A percentile compares a stretch with the other conserved stretches of the same genome.
Evolutionary conservation across 179 eudicot species (phyloP).

Genomic region (Heliamphora pulchella): DNA sequence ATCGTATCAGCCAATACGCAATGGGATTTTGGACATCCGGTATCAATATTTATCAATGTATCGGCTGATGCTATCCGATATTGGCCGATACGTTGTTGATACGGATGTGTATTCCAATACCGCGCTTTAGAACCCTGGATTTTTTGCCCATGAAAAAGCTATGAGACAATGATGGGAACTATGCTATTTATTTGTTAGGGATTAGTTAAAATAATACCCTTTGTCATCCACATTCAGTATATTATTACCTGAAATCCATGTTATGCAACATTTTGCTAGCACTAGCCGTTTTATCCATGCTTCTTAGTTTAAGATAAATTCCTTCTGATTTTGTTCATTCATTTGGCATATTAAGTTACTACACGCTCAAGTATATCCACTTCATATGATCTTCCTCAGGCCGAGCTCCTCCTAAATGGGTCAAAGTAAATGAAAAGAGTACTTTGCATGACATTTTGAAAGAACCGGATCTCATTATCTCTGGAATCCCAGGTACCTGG

Average conservation of each 20-base stretch:
- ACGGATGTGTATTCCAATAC: too few relatives aligned
- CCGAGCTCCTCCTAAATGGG: constrained; percentile 47
- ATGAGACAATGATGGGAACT: background rate
- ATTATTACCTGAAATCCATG: background rate
- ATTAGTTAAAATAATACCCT: background rate
- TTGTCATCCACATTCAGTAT: background rate
- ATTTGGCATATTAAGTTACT: background rate
- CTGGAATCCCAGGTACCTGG: constrained; percentile 79
- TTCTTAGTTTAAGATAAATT: background rate
- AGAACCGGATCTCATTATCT: constrained; percentile 52
- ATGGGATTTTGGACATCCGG: too few relatives aligned
- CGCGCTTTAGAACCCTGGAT: too few relatives aligned
- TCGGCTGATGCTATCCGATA: too few relatives aligned
- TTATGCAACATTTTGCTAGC: background rate
- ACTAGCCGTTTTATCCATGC: background rate
- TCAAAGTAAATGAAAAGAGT: constrained; percentile 60
- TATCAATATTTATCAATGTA: too few relatives aligned
- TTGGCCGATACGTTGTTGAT: too few relatives aligned
- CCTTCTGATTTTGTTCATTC: background rate
- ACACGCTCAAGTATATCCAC: background rate
- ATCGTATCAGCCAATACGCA: too few relatives aligned
- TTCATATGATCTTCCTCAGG: constrained; percentile 33
- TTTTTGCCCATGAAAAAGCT: background rate
- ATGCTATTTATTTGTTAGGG: background rate
- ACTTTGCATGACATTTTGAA: constrained; percentile 64